Evolutionary conservation across 139 green algal genomes (phyloP).

Genomic region (Parachlorella kessleri): DNA sequence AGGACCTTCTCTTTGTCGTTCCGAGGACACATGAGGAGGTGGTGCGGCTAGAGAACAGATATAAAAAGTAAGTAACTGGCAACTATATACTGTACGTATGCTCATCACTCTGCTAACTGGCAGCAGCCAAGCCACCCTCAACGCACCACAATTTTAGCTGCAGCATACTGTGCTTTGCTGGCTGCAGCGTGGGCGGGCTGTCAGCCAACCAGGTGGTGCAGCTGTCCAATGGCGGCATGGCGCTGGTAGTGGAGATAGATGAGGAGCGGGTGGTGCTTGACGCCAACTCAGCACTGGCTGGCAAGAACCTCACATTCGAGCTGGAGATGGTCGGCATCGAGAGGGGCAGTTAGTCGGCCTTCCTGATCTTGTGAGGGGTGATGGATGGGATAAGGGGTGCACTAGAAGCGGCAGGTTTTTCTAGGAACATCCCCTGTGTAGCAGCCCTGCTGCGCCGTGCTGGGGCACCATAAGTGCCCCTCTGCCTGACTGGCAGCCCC

Average conservation of each 20-base stretch:
- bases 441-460: too few relatives aligned
- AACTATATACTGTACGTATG: too few relatives aligned
- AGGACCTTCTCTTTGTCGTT: slow-evolving; percentile 84
- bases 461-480: too few relatives aligned
- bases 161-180: too few relatives aligned
- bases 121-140: too few relatives aligned
- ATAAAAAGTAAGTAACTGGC: slow-evolving; percentile 89
- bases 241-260: slow-evolving; percentile 60
- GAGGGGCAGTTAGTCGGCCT: neutral
- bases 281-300: slow-evolving; percentile 86
- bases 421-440: too few relatives aligned
- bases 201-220: slow-evolving; percentile 71
- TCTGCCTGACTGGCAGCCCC: too few relatives aligned
- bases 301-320: slow-evolving; percentile 76
- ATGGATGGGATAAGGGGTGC: too few relatives aligned
- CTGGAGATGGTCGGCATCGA: slow-evolving; percentile 69
- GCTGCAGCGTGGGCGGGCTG: slow-evolving; percentile 75
- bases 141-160: too few relatives aligned
- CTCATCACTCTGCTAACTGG: too few relatives aligned
- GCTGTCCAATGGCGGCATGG: slow-evolving; percentile 76
- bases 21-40: slow-evolving; percentile 80
- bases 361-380: neutral
- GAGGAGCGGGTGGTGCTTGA: slow-evolving; percentile 70
- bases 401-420: too few relatives aligned
- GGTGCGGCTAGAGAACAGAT: slow-evolving; percentile 73